Base-by-base conservation (phyloP, 371 early-diverging fungal genomes). In the Saksenaea oblongispora region DNA sequence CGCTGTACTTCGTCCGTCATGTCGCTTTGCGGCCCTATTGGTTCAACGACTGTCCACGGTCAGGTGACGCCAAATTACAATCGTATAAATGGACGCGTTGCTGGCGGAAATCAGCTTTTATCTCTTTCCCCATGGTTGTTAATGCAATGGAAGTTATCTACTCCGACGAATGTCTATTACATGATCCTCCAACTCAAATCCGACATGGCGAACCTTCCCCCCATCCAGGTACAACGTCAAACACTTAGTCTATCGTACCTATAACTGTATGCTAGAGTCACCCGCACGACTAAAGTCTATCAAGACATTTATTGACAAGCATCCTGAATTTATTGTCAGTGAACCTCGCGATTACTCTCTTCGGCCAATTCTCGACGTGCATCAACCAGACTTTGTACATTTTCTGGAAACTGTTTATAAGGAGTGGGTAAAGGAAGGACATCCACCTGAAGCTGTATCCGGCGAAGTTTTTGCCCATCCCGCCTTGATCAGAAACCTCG, bases 341-440 rank as follows among this genome's bases (percentile, higher is more conserved):
- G 39, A 59, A 1, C 79, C 85, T 7, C 59, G 28, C 5, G 90
- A 90, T 60, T 83, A 83, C 67, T 83, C 86, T 1, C 14, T 84
- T 5, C 81, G 55, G 0, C 87, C 88, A 9, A 87, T 91, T 58
- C 59, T 80, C 9, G 68, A 72, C 5, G 83, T 90, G 1, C 91
- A 91, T 61, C 65, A 77, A 10, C 34, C 69, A 10, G 89, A 87
- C 31, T 89, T 87, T 66, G 51, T 88, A 7, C 64, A 75, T 5
- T 90, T 87, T 54, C 71, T 91, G 47, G 56, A 80, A 61, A 76
- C 61, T 1, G 85, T 88, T 5, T 87, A 87, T 65, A 59, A 78
- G 15, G 81, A 84, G 27, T 91, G 89, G 91, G 67, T 81, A 1
- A 53, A 61, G 0, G 71, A 65, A n/a, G 89, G 89, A 10, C 82